Evolutionary conservation across 192 early-diverging fungal species (phyloP).

Genomic region (Coemansia umbellata): DNA sequence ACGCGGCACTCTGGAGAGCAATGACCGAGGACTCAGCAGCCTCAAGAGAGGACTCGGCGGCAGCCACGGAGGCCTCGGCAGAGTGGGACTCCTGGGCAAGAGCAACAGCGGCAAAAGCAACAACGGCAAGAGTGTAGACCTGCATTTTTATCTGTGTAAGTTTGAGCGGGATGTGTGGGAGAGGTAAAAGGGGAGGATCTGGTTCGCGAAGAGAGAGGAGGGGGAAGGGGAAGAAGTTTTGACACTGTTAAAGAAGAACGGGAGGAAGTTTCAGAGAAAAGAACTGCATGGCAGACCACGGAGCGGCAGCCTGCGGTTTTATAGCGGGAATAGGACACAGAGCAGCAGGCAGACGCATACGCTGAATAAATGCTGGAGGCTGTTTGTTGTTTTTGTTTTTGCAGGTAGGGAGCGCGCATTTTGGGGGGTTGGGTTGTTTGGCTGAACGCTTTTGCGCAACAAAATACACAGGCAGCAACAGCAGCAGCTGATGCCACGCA

Average conservation of each 20-base stretch:
- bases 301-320: neutral
- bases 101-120: conserved; percentile 30
- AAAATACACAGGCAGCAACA: no score
- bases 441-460: no score
- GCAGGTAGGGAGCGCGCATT: neutral
- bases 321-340: neutral
- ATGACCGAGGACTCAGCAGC: neutral
- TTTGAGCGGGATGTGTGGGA: neutral
- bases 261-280: neutral
- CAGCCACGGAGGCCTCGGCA: neutral
- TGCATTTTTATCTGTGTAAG: conserved; percentile 27
- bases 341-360: no score
- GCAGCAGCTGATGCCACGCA: no score
- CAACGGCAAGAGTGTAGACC: conserved; percentile 28
- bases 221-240: neutral
- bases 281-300: neutral
- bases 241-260: neutral
- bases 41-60: conserved; percentile 1
- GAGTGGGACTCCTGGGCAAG: conserved; percentile 12
- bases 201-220: neutral
- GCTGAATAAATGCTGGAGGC: neutral
- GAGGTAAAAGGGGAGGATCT: neutral
- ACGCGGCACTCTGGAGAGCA: conserved; percentile 1
- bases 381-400: neutral
- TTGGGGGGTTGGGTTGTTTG: neutral